Evolutionary conservation across 306 rosid genomes (phyloP), one percentile per base, ranked within the genome.

Genomic region (Gleditsia sinensis): DNA sequence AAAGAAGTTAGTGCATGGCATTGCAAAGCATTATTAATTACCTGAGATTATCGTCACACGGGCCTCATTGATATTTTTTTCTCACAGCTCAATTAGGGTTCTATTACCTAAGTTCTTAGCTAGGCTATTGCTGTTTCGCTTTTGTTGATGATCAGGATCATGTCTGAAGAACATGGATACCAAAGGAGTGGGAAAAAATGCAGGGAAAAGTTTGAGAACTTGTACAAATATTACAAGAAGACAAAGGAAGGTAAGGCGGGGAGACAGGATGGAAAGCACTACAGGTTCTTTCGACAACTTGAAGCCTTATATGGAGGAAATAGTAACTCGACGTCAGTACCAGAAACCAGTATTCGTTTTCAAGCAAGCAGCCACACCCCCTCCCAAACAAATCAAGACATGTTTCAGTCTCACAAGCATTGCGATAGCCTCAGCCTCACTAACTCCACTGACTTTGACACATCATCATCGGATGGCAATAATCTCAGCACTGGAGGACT

Each of bases 181-280:
- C 99, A 92, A 86, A 90, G 99, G 68, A 95, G 96, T 84, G 99
- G 99, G 49, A 95, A 95, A 69, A 95, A 95, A 83, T 95, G 99
- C 92, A 86, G 99, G 76, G 99, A 94, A 74, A 94, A 94, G 75
- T 94, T 94, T 69, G 99, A 94, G 60, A 94, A 94, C 78, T 86
- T 94, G 56, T 94, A 92, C 89, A 94, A 94, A 75, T 94, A 94
- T 72, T 94, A 94, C 93, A 94, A 94, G 86, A 94, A 94, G 81
- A 91, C 99, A 10, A 94, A 88, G 77, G 99, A 94, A 77, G 99
- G 99, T 1, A 95, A 92, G 25, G 95, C 98, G 9, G 96, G 98
- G 72, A 88, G 99, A 85, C 99, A 95, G 77, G 99, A 95, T 72
- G 98, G 98, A 32, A 95, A 95, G 73, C 91, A 92, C 23, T 95